Conservation (phyloP, 108 stramenopile species). For the Halocafeteria seosinensis region DNA sequence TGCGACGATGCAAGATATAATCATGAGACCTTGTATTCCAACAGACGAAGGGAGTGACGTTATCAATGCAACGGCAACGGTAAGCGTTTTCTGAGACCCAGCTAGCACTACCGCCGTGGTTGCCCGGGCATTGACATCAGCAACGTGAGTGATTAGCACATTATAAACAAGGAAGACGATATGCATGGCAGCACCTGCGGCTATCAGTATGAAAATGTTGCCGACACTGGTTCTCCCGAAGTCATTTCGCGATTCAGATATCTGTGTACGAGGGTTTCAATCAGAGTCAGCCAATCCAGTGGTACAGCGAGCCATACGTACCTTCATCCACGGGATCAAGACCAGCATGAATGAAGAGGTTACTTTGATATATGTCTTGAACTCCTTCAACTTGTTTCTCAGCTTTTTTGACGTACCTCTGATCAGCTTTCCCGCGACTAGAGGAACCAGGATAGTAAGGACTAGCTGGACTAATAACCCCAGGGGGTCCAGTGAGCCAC, state of each 20-base stretch:
- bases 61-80: conserved; percentile 5
- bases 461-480: conserved; percentile 7
- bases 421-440: conserved; percentile 3
- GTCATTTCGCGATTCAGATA: not conserved
- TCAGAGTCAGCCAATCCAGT: too few species aligned
- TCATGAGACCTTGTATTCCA: not conserved
- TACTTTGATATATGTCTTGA: not conserved
- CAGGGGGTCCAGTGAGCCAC: not conserved
- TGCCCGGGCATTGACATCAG: not conserved
- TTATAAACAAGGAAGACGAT: conserved; percentile 1
- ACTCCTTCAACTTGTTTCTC: not conserved
- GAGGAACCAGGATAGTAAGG: conserved; percentile 5
- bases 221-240: not conserved
- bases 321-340: conserved; percentile 17
- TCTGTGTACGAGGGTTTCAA: too few species aligned
- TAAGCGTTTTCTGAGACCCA: conserved; percentile 14
- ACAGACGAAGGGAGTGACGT: not conserved
- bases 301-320: too few species aligned
- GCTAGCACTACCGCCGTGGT: not conserved
- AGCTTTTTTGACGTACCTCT: too few species aligned
- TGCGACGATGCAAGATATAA: conserved; percentile 1
- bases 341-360: conserved; percentile 11
- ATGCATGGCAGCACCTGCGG: not conserved
- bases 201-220: not conserved
- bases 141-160: not conserved